Evolutionary conservation across 2,329 filamentous ascomycete genomes (phyloP).

Genomic region (Penicillium sp.): DNA sequence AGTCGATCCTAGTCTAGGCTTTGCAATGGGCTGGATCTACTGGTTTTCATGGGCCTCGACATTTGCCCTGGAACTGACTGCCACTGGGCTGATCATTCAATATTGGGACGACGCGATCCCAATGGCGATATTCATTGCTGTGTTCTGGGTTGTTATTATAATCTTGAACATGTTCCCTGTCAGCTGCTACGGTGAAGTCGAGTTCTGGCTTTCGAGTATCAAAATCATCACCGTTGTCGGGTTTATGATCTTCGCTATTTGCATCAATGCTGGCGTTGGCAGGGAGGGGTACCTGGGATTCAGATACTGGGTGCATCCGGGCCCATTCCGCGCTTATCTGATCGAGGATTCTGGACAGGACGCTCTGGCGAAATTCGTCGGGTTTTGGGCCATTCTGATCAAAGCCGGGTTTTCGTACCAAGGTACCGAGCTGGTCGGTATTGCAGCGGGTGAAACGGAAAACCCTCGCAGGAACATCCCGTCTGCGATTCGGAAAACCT

Average conservation of each 20-base stretch:
- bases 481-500: slow-evolving; percentile 62
- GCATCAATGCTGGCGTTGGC: slow-evolving; percentile 5
- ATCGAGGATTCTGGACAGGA: slow-evolving; percentile 73
- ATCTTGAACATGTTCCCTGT: slow-evolving; percentile 7
- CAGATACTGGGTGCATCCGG: slow-evolving; percentile 6
- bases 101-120: slow-evolving; percentile 6
- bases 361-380: slow-evolving; percentile 58
- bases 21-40: slow-evolving; percentile 8
- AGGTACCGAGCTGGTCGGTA: slow-evolving; percentile 66
- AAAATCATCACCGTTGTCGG: slow-evolving; percentile 6
- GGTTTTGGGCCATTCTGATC: slow-evolving; percentile 48
- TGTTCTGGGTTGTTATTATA: slow-evolving; percentile 7
- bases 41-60: slow-evolving; percentile 62
- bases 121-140: slow-evolving; percentile 5
- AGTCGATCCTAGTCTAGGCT: slow-evolving; percentile 4
- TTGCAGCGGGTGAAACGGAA: slow-evolving; percentile 66
- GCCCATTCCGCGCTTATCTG: slow-evolving; percentile 54
- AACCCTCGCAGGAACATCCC: slow-evolving; percentile 66
- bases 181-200: slow-evolving; percentile 6
- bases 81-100: slow-evolving; percentile 6
- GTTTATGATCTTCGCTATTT: slow-evolving; percentile 61
- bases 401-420: slow-evolving; percentile 36
- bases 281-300: slow-evolving; percentile 5
- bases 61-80: slow-evolving; percentile 6
- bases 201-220: slow-evolving; percentile 8